phyloP scores from a whole-genome alignment of 2,329 filamentous ascomycete genomes.

The Elsinoe necatrix region DNA sequence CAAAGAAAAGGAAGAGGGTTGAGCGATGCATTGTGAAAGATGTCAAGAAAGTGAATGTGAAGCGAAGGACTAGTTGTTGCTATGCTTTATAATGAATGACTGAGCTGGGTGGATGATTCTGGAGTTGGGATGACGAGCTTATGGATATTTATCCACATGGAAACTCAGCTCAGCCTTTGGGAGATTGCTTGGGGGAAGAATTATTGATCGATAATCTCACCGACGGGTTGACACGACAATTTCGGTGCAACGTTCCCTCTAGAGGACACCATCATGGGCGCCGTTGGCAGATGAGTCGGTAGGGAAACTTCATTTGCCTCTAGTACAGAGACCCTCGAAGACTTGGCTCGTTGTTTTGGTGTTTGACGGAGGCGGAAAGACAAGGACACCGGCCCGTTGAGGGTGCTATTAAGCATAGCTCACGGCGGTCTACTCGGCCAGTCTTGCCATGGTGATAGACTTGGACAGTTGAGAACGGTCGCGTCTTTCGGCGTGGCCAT shows the following conservation, averaged over 20 bases:
- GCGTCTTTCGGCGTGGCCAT: not conserved
- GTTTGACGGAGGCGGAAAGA: constrained; percentile 2
- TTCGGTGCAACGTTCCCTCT: not conserved
- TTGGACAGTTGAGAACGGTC: not conserved
- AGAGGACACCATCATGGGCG: not conserved
- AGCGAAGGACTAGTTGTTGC: not conserved
- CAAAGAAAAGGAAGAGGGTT: constrained; percentile 9
- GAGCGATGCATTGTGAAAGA: constrained; percentile 5
- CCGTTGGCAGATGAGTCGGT: constrained; percentile 6
- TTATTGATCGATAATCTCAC: constrained; percentile 12
- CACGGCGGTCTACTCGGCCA: not conserved
- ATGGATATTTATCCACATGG: not conserved
- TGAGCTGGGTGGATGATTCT: constrained; percentile 4
- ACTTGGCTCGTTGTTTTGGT: not conserved
- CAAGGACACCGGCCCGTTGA: constrained; percentile 7
- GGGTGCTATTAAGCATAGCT: constrained; percentile 7
- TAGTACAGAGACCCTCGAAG: not conserved
- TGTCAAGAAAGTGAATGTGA: not conserved
- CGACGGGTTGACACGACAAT: constrained; percentile 8
- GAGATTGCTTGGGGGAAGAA: not conserved
- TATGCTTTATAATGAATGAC: not conserved
- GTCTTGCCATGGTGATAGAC: constrained; percentile 8
- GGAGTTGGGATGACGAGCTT: constrained; percentile 8
- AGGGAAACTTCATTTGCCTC: constrained; percentile 6
- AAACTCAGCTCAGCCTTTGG: not conserved